Percentiles rank a stretch among this genome's conserved stretches.
Evolutionary conservation across 352 stramenopile species (phyloP).

Genomic region (Phytophthora podocarpi): DNA sequence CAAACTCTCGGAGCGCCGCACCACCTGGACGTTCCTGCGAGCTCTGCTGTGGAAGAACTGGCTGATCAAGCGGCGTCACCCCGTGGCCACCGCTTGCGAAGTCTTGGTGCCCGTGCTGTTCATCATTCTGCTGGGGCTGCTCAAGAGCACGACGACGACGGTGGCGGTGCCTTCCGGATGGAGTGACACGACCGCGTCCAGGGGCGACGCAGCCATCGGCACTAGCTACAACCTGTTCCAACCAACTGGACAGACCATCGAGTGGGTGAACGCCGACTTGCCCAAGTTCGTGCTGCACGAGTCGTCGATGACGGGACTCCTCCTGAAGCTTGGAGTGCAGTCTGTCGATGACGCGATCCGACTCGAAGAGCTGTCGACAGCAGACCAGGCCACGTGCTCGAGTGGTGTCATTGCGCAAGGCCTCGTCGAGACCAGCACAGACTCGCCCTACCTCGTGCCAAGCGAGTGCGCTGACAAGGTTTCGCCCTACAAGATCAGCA

Average conservation of each 20-base stretch:
- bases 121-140: constrained; percentile 55
- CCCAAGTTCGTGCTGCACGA: constrained; percentile 64
- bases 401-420: constrained; percentile 42
- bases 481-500: constrained; percentile 67
- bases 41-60: constrained; percentile 74
- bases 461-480: constrained; percentile 44
- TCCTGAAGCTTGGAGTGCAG: constrained; percentile 50
- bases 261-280: constrained; percentile 38
- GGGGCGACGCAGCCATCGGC: constrained; percentile 14
- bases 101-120: constrained; percentile 58
- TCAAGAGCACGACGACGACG: constrained; percentile 62
- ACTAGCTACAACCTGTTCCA: constrained; percentile 72
- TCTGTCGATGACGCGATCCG: constrained; percentile 46
- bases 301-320: constrained; percentile 54
- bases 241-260: constrained; percentile 36
- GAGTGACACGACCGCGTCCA: constrained; percentile 37
- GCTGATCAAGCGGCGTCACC: constrained; percentile 63
- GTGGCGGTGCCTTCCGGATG: constrained; percentile 58
- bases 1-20: constrained; percentile 25
- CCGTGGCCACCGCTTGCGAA: constrained; percentile 51
- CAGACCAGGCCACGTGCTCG: constrained; percentile 33
- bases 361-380: constrained; percentile 44
- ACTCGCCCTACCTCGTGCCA: constrained; percentile 46
- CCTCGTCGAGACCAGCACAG: constrained; percentile 39
- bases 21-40: constrained; percentile 37